Conservation (phyloP, 768 basidiomycete species). For the Tricholoma bakamatsutake region DNA sequence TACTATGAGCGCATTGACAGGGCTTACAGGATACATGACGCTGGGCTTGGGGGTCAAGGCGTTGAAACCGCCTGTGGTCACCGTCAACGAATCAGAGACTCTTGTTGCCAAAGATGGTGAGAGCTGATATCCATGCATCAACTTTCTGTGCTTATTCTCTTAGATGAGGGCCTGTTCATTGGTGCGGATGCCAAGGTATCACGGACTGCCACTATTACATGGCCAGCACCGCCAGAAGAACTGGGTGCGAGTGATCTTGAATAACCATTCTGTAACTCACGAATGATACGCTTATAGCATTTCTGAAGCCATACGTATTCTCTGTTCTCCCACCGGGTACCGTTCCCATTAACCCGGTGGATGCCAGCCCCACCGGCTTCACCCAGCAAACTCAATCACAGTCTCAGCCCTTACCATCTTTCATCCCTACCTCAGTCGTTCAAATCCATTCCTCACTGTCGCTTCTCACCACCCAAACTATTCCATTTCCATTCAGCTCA, state of each 20-base stretch:
- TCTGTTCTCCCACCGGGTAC: conserved; percentile 69
- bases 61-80: conserved; percentile 52
- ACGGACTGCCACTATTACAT: conserved; percentile 48
- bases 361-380: conserved; percentile 16
- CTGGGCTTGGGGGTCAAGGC: conserved; percentile 71
- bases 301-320: conserved; percentile 72
- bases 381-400: conserved; percentile 17
- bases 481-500: conserved; percentile 56
- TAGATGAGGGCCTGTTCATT: conserved; percentile 68
- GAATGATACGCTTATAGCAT: conserved; percentile 36
- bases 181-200: conserved; percentile 52
- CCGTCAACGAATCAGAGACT: conserved; percentile 54
- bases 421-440: conserved; percentile 52
- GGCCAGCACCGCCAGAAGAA: conserved; percentile 82
- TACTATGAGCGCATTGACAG: conserved; percentile 73
- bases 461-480: conserved; percentile 49
- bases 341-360: conserved; percentile 27
- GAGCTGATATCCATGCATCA: conserved; percentile 19
- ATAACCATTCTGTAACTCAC: not conserved
- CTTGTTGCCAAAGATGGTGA: conserved; percentile 77
- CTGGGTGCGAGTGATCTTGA: conserved; percentile 36
- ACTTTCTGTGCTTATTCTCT: not conserved
- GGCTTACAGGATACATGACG: conserved; percentile 82
- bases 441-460: conserved; percentile 72
- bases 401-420: conserved; percentile 19